Evolutionary conservation across 345 rosid genomes (phyloP), one percentile per base, ranked within the genome.

Genomic region (Psidium friedrichsthalianum): DNA sequence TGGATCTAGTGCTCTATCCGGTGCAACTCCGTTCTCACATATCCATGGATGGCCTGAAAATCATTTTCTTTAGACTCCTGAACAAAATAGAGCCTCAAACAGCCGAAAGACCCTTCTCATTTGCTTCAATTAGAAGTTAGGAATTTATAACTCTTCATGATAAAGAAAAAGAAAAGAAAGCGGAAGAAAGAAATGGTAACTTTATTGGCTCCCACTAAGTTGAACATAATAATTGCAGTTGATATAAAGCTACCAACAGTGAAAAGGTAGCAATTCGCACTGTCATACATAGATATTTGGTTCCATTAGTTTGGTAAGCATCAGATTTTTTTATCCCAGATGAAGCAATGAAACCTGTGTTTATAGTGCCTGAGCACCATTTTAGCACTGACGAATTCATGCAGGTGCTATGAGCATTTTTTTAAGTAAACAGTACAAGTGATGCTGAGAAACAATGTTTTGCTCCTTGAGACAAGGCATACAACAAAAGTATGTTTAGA

Each of bases 21-120:
- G 99, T 55, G 99, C 99, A 90, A 97, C 98, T 91, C 99, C 99
- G 90, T 95, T 97, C 90, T 97, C 94, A 86, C 96, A 94, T 83
- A 95, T 95, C 99, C 98, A 97, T 52, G 99, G 99, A 91, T 97
- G 99, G 88, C 98, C 99, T 97, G 86, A 80, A 86, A 69, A 83
- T 69, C 47, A 69, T 69, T 69, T 18, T 69, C 78, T 69, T 69
- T 18, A 83, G 18, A 49, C 25, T 18, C 20, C 52, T n/a, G 10
- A 22, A 82, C 14, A 24, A n/a, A 51, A 53, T 49, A 32, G 24
- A 25, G 14, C 51, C 56, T 22, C 78, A 18, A 69, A 36, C 6
- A 36, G 24, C 21, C 13, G 11, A 69, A 18, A 69, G 47, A 69
- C 25, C 78, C 24, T 32, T 21, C 78, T 69, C 2, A 5, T 5